phyloP scores from a whole-genome alignment of 192 early-diverging fungal species.

The Gaertneriomyces semiglobifer region DNA sequence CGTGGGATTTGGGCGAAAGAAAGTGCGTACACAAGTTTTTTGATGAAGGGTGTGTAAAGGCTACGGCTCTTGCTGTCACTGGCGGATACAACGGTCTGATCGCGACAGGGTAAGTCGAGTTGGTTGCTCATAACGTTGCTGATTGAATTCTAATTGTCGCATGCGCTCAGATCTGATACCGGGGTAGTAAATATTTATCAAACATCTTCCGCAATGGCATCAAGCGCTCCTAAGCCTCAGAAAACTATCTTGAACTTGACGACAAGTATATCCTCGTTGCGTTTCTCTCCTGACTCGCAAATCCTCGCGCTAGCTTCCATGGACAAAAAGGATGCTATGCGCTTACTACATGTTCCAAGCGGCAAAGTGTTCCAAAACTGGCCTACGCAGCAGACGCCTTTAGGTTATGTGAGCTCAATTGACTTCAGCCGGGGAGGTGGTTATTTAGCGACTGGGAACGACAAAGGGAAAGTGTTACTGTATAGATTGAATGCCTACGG shows the following conservation, averaged over 20 bases:
- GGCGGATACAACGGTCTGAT: slow-evolving; percentile 66
- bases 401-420: slow-evolving; percentile 73
- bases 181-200: slow-evolving; percentile 92
- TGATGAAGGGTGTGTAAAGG: slow-evolving; percentile 79
- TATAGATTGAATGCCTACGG: slow-evolving; percentile 63
- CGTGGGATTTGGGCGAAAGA: slow-evolving; percentile 78
- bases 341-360: slow-evolving; percentile 79
- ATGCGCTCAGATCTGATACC: slow-evolving; percentile 53
- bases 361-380: slow-evolving; percentile 86
- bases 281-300: slow-evolving; percentile 85
- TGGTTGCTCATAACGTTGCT: background rate
- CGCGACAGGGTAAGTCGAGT: slow-evolving; percentile 71
- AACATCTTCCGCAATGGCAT: slow-evolving; percentile 42
- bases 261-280: slow-evolving; percentile 66
- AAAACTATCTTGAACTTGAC: slow-evolving; percentile 84
- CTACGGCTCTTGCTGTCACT: slow-evolving; percentile 68
- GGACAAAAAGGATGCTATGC: slow-evolving; percentile 72
- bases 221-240: slow-evolving; percentile 56
- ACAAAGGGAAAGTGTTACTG: slow-evolving; percentile 82
- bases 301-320: slow-evolving; percentile 74
- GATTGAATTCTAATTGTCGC: background rate
- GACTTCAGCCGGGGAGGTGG: slow-evolving; percentile 91
- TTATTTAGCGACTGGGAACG: slow-evolving; percentile 87
- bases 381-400: slow-evolving; percentile 80
- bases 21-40: slow-evolving; percentile 73